Conservation (phyloP, 345 rosid genomes). For the Kernera saxatilis region DNA sequence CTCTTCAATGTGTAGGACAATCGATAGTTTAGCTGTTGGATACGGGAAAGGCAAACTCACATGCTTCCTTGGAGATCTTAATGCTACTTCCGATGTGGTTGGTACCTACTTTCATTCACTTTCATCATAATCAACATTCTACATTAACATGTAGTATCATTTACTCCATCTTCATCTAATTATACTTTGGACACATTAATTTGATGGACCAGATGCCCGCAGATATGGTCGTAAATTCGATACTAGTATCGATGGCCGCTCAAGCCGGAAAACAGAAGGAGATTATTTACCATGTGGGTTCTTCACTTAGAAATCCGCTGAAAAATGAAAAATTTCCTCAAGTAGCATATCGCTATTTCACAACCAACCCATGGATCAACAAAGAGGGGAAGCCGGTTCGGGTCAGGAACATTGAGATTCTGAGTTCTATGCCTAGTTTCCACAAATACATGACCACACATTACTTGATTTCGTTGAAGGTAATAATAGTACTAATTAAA, state of each 20-base stretch:
- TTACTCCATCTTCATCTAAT: neutral
- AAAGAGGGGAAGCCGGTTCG: slow-evolving; percentile 70
- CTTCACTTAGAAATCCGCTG: slow-evolving; percentile 54
- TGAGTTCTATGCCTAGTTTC: slow-evolving; percentile 67
- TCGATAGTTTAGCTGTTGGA: slow-evolving; percentile 66
- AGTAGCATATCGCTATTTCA: slow-evolving; percentile 43
- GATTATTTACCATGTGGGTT: slow-evolving; percentile 68
- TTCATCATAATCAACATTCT: neutral
- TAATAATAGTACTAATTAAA: neutral
- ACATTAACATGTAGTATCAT: neutral
- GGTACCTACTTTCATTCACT: slow-evolving; percentile 32
- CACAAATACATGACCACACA: slow-evolving; percentile 62
- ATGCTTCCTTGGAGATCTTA: slow-evolving; percentile 61
- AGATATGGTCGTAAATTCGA: slow-evolving; percentile 81
- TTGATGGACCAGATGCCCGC: slow-evolving; percentile 55
- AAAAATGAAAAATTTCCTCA: slow-evolving; percentile 39
- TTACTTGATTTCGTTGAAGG: slow-evolving; percentile 63
- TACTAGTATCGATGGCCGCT: slow-evolving; percentile 51
- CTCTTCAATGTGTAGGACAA: slow-evolving; percentile 45
- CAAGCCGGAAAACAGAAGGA: slow-evolving; percentile 30
- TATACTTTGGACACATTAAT: neutral
- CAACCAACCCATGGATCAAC: slow-evolving; percentile 65
- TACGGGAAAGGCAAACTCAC: slow-evolving; percentile 77
- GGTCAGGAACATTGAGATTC: slow-evolving; percentile 41
- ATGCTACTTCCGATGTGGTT: slow-evolving; percentile 66